Evolutionary conservation across 371 early-diverging fungal genomes (phyloP), one percentile per base, ranked within the genome.

Genomic region (Mortierella sp.): DNA sequence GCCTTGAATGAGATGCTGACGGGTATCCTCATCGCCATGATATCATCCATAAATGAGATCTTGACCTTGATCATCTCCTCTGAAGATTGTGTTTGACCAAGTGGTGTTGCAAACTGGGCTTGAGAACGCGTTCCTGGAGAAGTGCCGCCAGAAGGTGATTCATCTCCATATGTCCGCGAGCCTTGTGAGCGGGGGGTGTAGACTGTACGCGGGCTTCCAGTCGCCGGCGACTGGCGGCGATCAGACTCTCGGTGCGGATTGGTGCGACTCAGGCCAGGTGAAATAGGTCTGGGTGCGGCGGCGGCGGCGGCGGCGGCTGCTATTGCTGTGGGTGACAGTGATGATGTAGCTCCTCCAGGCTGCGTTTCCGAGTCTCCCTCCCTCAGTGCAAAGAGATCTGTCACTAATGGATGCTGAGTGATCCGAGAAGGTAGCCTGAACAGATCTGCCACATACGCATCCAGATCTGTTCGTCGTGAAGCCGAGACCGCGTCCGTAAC

Each of bases 11-110:
- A 83, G 71, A 85, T 82, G 58, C 82, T 72, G 10, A 85, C 80
- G 0, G 90, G 88, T 50, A 93, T 79, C 63, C 89, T 86, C 69
- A 93, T 87, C 7, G 91, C 93, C 68, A 90, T 88, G 53, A 91
- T 87, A 53, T 93, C 93, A 52, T 86, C 89, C 43, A 84, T 80
- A 60, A 85, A 86, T 28, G 83, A 83, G 52, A 93, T 87, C 72
- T 93, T 93, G 61, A 91, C 83, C 64, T 91, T 91, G 55, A 90
- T 84, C 63, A 68, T 62, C 66, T 71, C 67, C 16, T 66, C 67
- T 14, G 52, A 19, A n/a, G 57, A 47, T 2, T 7, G 2, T 21
- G 8, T 2, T 10, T 28, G 27, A 1, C 45, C 46, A 21, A 27
- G 27, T 10, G 47, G 18, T 38, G 61, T 14, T 57, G 54, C 23